These are phyloP conservation scores for Wickerhamomyces sp. DNA, from an alignment of 1,139 yeast genomes.

Conservation along the genomic window DNA sequence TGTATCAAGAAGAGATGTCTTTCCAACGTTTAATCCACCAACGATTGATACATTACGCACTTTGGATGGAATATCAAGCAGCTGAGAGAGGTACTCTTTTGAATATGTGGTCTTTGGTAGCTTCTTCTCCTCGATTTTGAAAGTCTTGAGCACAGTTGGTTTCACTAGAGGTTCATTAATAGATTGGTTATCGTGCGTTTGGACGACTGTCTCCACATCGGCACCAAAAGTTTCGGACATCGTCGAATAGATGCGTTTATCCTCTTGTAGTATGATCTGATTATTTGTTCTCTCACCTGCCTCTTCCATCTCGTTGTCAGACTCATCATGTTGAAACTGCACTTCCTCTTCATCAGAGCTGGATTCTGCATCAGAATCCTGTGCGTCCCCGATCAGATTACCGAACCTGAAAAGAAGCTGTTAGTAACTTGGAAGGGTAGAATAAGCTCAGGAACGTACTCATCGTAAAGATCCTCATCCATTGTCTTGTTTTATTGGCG, in stretches of 20 bases:
- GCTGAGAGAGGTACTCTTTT: slow-evolving; percentile 53
- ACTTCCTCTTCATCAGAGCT: slow-evolving; percentile 17
- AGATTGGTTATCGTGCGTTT: slow-evolving; percentile 50
- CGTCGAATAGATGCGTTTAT: slow-evolving; percentile 39
- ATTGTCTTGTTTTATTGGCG: slow-evolving; percentile 8
- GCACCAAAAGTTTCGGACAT: slow-evolving; percentile 44
- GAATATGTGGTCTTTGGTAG: slow-evolving; percentile 62
- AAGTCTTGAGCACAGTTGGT: slow-evolving; percentile 43
- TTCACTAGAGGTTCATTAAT: slow-evolving; percentile 62
- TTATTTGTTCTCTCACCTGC: slow-evolving; percentile 15
- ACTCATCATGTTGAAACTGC: slow-evolving; percentile 15
- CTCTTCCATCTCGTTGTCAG: slow-evolving; percentile 20
- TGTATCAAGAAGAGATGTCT: slow-evolving; percentile 73
- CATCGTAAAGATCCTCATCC: slow-evolving; percentile 67
- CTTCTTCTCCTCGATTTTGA: slow-evolving; percentile 45
- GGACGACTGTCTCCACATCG: slow-evolving; percentile 62
- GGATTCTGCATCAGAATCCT: slow-evolving; percentile 42
- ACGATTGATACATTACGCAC: slow-evolving; percentile 74
- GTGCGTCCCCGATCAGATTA: slow-evolving; percentile 55
- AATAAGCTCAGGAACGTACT: slow-evolving; percentile 33
- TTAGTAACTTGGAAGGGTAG: not conserved
- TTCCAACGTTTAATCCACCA: slow-evolving; percentile 88
- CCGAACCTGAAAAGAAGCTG: slow-evolving; percentile 42
- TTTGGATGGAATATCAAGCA: slow-evolving; percentile 56
- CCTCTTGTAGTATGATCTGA: slow-evolving; percentile 40